Evolutionary conservation across 805 yeast species (phyloP), one percentile per base, ranked within the genome.

Genomic region (Metschnikowia lachancei): DNA sequence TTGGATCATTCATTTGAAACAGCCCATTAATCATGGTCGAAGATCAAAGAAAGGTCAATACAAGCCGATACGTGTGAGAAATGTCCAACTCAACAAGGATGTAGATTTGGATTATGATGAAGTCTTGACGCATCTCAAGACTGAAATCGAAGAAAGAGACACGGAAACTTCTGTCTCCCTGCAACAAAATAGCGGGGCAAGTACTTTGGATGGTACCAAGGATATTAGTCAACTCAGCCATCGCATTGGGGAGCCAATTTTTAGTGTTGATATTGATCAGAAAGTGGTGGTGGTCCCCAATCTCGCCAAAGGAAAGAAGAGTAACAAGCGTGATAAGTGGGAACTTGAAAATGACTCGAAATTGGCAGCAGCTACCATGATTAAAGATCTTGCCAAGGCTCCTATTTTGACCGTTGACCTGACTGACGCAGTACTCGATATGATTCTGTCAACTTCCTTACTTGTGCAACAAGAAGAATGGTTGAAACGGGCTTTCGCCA

Each of bases 391-490:
- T 33, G 72, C 83, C 0, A 65, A 69, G 18, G 83, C 94, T 0
- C 92, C 97, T 0, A 78, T 92, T 0, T 73, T 90, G 39, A 78
- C 85, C 0, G 80, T 92, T 29, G 98, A 92, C 60, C 81, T 80
- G 3, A 76, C 84, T 50, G 96, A 88, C 55, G 97, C 90, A 51
- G 86, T 88, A 2, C 63, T 94, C 50, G 92, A 90, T 41, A 86
- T 90, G 77, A 86, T 92, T 33, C 75, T 86, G 12, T 77, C 84
- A 2, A 85, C 91, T 0, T 84, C 95, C 0, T 65, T 88, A n/a
- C 72, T 75, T 24, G 89, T 81, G 51, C 83, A 81, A 41, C 55
- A 41, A 18, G 95, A 88, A 51, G 92, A 87, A 73, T 83, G 89
- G 88, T 69, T 84, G 43, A 77, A 95, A 56, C 85, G 87, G 54